Base-by-base conservation (phyloP, 2,329 filamentous ascomycete species). In the Fusarium graminum region DNA sequence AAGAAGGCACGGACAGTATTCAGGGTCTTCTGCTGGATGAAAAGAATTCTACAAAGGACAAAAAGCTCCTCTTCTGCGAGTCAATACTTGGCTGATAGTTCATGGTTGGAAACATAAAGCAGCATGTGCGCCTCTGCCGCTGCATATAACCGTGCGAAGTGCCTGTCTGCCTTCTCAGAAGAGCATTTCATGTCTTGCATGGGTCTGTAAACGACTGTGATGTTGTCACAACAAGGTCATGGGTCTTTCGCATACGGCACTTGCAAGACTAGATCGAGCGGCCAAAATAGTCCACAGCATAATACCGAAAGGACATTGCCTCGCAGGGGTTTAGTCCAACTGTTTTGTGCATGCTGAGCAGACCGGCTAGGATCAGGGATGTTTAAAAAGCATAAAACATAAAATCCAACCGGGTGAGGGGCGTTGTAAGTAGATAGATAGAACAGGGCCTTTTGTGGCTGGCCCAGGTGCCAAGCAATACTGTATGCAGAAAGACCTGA, bases 361-460 rank as follows among this genome's bases (percentile, higher is more conserved):
- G 36, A 39, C 40, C 30, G 38, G 28, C 52, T 50, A 44, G 52
- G 58, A 51, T 49, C 65, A 69, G 65, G 61, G 60, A 63, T 57
- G 50, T 14, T 51, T 38, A 34, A 42, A 58, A 17, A 52, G 52
- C 59, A 69, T 69, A 49, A 44, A 57, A 60, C 58, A 70, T 69
- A 51, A 69, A 69, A 44, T 42, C 62, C 59, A 41, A 65, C 68
- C 65, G 65, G 68, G 65, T 67, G 62, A 58, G 53, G 52, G 42
- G 40, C 34, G 44, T 19, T 43, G 53, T 50, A 55, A 65, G 63
- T 28, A 40, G 53, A 22, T 30, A 11, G 29, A 34, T 29, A 52
- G 34, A 43, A 54, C 67, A 70, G 51, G 60, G 51, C 43, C 40
- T 49, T 22, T 70, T 55, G 56, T 62, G 59, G 59, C 63, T 52